phyloP scores from a whole-genome alignment of 2,329 filamentous ascomycete species.

The Sphaceloma murrayae region DNA sequence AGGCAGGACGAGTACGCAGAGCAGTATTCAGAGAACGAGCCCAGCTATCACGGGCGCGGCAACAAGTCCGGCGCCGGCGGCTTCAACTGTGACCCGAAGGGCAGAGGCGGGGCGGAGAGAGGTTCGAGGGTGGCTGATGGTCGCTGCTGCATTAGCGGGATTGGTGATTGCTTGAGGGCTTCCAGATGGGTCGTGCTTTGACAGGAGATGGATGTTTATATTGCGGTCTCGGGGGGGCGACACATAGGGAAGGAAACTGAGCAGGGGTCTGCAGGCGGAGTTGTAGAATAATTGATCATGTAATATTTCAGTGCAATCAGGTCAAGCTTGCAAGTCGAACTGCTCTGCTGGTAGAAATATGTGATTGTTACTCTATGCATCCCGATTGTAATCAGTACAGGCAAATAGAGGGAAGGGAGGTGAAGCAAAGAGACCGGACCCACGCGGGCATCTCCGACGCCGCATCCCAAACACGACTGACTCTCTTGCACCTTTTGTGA shows the following conservation, averaged over 20 bases:
- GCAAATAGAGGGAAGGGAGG: no score
- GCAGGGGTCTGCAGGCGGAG: no score
- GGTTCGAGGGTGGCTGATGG: background rate
- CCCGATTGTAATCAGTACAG: no score
- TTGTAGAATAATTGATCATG: conserved; percentile 7
- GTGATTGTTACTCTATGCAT: no score
- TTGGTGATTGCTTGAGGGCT: no score
- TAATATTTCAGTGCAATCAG: background rate
- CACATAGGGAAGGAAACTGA: no score
- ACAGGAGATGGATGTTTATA: background rate
- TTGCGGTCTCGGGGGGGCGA: no score
- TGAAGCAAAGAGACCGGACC: no score
- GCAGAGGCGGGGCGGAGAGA: background rate
- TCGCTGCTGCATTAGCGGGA: background rate
- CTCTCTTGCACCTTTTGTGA: background rate
- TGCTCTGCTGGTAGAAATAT: background rate
- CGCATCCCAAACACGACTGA: background rate
- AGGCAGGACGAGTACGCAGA: conserved; percentile 1
- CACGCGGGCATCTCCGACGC: background rate
- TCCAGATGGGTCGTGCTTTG: background rate
- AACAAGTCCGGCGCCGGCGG: background rate
- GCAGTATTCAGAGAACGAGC: background rate
- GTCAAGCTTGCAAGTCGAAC: background rate
- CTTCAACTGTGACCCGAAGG: conserved; percentile 1
- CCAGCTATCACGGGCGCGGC: background rate